Evolutionary conservation across 1,139 yeast species (phyloP), one percentile per base, ranked within the genome.

Genomic region (Yamadazyma dendronema): DNA sequence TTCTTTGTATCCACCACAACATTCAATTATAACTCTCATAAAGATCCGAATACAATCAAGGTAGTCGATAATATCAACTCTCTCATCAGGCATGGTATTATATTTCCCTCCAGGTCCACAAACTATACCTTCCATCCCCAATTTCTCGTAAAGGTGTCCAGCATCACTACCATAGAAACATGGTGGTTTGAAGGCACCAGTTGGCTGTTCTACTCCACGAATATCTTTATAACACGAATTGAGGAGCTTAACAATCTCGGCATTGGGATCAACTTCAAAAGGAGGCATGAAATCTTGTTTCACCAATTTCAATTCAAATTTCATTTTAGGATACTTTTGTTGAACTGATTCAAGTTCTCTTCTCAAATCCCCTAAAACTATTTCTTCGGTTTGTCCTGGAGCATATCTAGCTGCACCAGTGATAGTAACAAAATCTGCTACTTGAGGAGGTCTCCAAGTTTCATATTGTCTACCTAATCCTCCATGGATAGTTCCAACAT

Each of bases 131-230:
- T 44, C 36, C 48, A 54, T 48, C 6, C 49, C 53, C 17, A 54
- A 40, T 34, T 52, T 53, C 35, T 54, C 56, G 26, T 54, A 54
- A 13, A 54, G 42, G 34, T 53, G 57, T 12, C 59, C 59, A 12
- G 59, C 59, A 39, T 54, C 59, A 40, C 56, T 51, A 4, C 59
- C 59, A 34, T 54, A 54, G 37, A 53, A 54, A 33, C 59, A 54
- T 19, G 59, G 59, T 7, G 59, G 59, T 30, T 46, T 52, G 23
- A 54, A 37, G 6, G 55, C 59, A 3, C 59, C 59, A 2, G 57
- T 54, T 3, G 59, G 59, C 34, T 54, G 59, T 4, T 47, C 49
- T 5, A 41, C 48, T 4, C 50, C 52, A 24, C 59, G 40, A 5
- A 53, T 48, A 3, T 36, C 30, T 27, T 38, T 41, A 42, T 54